Conservation (phyloP, 257 asterid genomes). For the Penstemon eatonii region DNA sequence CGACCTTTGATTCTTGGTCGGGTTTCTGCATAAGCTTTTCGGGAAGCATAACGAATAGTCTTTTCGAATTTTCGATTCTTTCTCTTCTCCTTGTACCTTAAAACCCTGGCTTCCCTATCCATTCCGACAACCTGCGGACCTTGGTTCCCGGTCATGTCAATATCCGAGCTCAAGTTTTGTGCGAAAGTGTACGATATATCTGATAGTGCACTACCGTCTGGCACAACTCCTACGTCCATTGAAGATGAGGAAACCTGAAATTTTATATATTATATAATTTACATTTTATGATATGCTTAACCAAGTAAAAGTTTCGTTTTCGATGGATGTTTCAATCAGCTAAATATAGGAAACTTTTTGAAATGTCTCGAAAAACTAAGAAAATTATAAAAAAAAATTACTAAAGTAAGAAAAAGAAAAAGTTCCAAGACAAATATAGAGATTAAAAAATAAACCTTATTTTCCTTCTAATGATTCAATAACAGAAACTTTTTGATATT, state of each 20-base stretch:
- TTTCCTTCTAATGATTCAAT: no score
- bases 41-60: constrained; percentile 74
- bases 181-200: constrained; percentile 49
- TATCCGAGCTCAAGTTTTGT: constrained; percentile 12
- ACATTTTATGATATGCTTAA: no score
- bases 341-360: no score
- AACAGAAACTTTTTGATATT: no score
- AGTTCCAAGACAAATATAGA: no score
- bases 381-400: no score
- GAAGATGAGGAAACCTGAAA: constrained; percentile 82
- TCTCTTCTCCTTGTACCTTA: constrained; percentile 74
- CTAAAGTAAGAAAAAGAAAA: no score
- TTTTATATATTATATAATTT: neutral
- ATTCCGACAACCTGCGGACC: constrained; percentile 37
- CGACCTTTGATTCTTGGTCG: constrained; percentile 85
- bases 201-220: constrained; percentile 59
- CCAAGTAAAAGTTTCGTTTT: no score
- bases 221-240: constrained; percentile 72
- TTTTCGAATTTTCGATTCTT: constrained; percentile 70
- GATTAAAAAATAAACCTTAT: no score
- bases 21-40: constrained; percentile 78
- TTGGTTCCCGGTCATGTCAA: constrained; percentile 35
- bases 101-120: constrained; percentile 73
- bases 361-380: no score
- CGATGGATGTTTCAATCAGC: no score